Conservation (phyloP, 2,329 filamentous ascomycete genomes). For the Botrytis tulipae region DNA sequence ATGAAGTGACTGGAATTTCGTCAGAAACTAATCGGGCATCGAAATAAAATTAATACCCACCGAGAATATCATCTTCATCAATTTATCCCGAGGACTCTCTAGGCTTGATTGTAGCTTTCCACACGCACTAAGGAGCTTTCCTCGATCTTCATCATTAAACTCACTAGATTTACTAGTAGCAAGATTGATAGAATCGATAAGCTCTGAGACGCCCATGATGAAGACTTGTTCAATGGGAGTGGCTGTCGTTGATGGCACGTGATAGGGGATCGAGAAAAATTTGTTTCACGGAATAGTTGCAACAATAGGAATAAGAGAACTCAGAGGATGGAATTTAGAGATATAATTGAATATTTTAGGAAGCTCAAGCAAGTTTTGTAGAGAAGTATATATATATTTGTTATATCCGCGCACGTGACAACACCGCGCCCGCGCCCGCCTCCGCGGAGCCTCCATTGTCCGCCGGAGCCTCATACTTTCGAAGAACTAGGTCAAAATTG, state of each 20-base stretch:
- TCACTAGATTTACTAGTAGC: background rate
- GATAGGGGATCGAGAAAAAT: background rate
- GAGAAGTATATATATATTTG: background rate
- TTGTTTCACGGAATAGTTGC: background rate
- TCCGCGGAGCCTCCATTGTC: background rate
- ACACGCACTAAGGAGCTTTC: background rate
- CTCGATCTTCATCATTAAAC: slow-evolving; percentile 9
- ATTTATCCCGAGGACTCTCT: background rate
- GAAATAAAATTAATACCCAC: background rate
- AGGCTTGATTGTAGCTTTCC: background rate
- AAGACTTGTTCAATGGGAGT: too few relatives aligned
- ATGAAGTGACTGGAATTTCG: background rate
- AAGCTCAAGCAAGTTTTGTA: background rate
- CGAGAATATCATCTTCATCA: background rate
- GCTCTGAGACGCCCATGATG: slow-evolving; percentile 1
- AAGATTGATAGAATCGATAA: slow-evolving; percentile 12
- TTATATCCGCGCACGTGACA: background rate
- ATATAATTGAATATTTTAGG: background rate
- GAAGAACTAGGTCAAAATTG: background rate
- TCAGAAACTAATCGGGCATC: background rate
- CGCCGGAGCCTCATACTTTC: background rate
- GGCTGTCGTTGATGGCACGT: background rate
- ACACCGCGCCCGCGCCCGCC: background rate
- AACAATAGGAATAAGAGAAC: background rate
- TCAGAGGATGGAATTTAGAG: fast-evolving